Percentiles rank a stretch among this genome's conserved stretches.
Conservation (phyloP, 306 rosid genomes). For the Lathyrus oleraceus region DNA sequence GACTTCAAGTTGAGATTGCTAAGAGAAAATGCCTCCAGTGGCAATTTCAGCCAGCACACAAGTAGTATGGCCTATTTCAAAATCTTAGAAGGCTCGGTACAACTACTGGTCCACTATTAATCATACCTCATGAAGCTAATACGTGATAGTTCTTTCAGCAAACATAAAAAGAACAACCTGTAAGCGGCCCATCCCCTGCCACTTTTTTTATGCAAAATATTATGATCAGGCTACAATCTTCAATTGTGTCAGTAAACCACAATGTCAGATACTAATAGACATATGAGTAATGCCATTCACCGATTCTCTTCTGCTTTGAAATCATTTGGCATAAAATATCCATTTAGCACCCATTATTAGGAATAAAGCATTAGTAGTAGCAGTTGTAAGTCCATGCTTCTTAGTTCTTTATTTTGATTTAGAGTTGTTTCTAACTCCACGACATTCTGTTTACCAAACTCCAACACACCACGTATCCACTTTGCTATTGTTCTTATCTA, state of each 20-base stretch:
- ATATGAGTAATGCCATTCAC: not conserved
- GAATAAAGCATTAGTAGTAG: no score
- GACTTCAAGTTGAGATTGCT: not conserved
- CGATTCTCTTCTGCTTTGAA: conserved; percentile 9
- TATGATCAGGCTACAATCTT: not conserved
- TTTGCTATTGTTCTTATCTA: no score
- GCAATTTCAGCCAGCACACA: conserved; percentile 6
- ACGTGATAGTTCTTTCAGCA: not conserved
- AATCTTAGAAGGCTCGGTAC: not conserved
- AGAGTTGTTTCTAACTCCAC: no score
- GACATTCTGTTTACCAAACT: no score
- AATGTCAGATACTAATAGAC: not conserved
- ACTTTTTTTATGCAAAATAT: not conserved
- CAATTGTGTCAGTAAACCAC: not conserved
- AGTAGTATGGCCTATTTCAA: not conserved
- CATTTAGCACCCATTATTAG: no score
- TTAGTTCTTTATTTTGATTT: no score
- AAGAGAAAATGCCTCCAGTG: not conserved
- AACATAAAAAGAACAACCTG: not conserved
- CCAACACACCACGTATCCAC: no score
- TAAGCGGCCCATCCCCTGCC: not conserved
- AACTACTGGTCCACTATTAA: not conserved
- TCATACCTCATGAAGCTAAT: conserved; percentile 11
- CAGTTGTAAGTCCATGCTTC: no score
- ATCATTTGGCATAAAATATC: conserved; percentile 1